Evolutionary conservation across 257 asterid genomes (phyloP), one percentile per base, ranked within the genome.

Genomic region (Nicotiana benthamiana): DNA sequence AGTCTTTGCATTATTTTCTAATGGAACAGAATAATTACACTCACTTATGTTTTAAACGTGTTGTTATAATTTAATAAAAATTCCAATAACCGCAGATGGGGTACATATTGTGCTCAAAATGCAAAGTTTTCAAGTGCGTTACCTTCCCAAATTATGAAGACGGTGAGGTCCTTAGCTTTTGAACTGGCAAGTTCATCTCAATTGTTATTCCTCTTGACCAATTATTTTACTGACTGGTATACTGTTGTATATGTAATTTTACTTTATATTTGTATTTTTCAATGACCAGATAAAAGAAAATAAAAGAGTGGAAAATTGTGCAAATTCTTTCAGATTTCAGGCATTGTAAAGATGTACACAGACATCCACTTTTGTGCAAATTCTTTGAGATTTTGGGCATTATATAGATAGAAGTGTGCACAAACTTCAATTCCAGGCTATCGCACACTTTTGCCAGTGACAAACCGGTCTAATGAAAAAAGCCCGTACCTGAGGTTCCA

Each of bases 61-160:
- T 54, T 18, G 67, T 24, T 12, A 62, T 12, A 12, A 5, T 26
- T 27, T 62, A 26, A 62, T 4, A 61, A 61, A 26, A 26, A 26
- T 46, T 46, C 36, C 60, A 74, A 7, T 7, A 1, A 27, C 22
- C 64, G 83, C 94, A 94, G 98, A 81, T 86, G 81, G 98, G 97
- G 70, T 86, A 86, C 65, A 65, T 88, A n/a, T 54, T 92, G 18
- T 94, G 97, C 61, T 83, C 93, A 13, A 92, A 87, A 60, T 94
- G 98, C 90, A 94, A 91, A 88, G 98, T 94, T 24, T 91, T 83
- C 86, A 92, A 83, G 84, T 94, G 97, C 77, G 90, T 94, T 0
- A 91, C 97, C 61, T 92, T 91, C 79, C 97, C 98, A 59, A 91
- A 90, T 85, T 16, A 59, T 11, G 80, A 80, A 79, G 97, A 94